phyloP scores from a whole-genome alignment of 1,284 basidiomycete genomes.

The Ceraceosorus guamensis region DNA sequence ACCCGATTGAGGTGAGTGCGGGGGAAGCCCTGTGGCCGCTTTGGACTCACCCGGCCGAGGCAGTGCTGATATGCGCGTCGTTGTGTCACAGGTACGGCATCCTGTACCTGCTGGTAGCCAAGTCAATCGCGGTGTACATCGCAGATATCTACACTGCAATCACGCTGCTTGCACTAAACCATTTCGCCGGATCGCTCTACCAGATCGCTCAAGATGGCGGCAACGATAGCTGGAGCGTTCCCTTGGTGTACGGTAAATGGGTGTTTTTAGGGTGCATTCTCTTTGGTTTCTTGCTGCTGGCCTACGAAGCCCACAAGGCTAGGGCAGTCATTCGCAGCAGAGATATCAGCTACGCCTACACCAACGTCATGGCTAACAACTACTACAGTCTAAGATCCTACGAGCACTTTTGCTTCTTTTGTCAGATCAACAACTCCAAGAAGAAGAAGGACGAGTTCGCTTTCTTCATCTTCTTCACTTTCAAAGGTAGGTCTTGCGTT shows the following conservation, averaged over 20 bases:
- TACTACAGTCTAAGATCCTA: slow-evolving; percentile 64
- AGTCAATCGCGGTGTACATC: slow-evolving; percentile 88
- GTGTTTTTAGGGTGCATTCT: slow-evolving; percentile 96
- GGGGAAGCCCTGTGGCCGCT: too few relatives aligned
- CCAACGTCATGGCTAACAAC: slow-evolving; percentile 88
- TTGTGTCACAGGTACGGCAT: slow-evolving; percentile 65
- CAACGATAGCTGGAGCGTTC: slow-evolving; percentile 70
- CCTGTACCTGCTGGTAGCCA: slow-evolving; percentile 84
- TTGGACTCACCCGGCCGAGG: not conserved
- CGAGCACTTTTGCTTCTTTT: slow-evolving; percentile 96
- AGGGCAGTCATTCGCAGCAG: slow-evolving; percentile 86
- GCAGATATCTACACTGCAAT: slow-evolving; percentile 96
- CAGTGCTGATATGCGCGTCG: not conserved
- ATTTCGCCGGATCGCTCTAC: slow-evolving; percentile 86
- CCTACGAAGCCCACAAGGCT: slow-evolving; percentile 84
- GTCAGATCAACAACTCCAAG: slow-evolving; percentile 88
- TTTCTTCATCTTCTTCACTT: slow-evolving; percentile 98
- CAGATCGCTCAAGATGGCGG: slow-evolving; percentile 60
- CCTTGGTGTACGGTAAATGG: slow-evolving; percentile 86
- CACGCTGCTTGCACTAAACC: slow-evolving; percentile 84
- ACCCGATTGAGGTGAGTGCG: slow-evolving; percentile 63
- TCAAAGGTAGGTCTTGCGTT: slow-evolving; percentile 61
- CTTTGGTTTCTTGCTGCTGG: slow-evolving; percentile 85
- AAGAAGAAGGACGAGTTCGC: slow-evolving; percentile 95
- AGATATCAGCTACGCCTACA: slow-evolving; percentile 66